Base-by-base conservation (phyloP, 257 asterid genomes). In the Ehretia macrophylla region DNA sequence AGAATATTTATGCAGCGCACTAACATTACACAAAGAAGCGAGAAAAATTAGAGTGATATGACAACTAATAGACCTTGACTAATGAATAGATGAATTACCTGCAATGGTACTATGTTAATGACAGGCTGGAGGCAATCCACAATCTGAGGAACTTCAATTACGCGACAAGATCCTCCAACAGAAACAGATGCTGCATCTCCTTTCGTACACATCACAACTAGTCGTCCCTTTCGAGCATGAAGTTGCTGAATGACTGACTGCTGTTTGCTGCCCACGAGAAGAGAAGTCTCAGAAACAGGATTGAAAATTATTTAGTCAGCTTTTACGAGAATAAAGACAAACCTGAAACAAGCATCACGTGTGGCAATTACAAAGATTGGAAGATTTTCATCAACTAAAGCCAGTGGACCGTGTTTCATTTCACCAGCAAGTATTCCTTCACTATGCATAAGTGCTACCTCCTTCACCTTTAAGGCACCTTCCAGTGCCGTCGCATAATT, bases 341-440 rank as follows among this genome's bases (percentile, higher is more conserved):
- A 93, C 97, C 97, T 86, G 89, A 89, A 93, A 79, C 99, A 92
- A 74, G 84, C 75, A 68, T 92, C 97, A 56, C 85, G 99, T 21
- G 99, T 88, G 57, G 99, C 99, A 66, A 92, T 77, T 27, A 92
- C 99, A 42, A 92, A 77, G 42, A 89, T 86, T 11, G 99, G 96
- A 60, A 92, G 96, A 71, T 79, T 92, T 53, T 92, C 96, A 59
- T 92, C 99, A 9, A 92, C 99, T 70, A 92, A 73, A 72, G 99
- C 99, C 79, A 92, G 75, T 22, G 97, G 99, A 14, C 99, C 99
- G 35, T 92, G 99, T 69, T 92, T 92, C 99, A 92, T 92, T 79
- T 92, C 99, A 53, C 99, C 99, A 32, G 97, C 97, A 67, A 92
- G 95, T 74, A 92, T 89, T 62, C 99, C 99, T 79, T 88, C 97